These are phyloP conservation scores for Quercus robur DNA, from an alignment of 306 rosid species.

Conservation along the genomic window DNA sequence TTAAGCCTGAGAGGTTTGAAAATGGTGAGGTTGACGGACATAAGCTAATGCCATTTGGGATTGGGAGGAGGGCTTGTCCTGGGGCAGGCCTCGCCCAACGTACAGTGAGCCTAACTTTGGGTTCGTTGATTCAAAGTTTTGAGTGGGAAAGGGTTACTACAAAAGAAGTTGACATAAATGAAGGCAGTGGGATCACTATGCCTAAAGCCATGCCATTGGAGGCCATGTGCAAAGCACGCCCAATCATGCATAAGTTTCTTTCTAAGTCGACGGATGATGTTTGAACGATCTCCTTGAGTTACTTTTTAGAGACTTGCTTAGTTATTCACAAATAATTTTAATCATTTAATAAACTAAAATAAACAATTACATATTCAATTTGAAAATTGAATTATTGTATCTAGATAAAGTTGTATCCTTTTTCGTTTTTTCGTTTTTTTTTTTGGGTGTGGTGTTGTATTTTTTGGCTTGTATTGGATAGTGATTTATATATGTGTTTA, in stretches of 20 bases:
- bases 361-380: no score
- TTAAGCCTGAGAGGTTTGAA: slow-evolving; percentile 32
- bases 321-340: no score
- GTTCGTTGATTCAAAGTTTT: slow-evolving; percentile 34
- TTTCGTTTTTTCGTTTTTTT: no score
- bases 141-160: slow-evolving; percentile 34
- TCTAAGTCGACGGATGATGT: not conserved
- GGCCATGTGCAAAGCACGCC: slow-evolving; percentile 31
- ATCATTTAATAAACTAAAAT: no score
- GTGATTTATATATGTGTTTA: not conserved
- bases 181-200: slow-evolving; percentile 32
- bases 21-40: not conserved
- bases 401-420: no score
- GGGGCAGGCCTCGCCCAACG: not conserved
- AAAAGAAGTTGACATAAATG: slow-evolving; percentile 31
- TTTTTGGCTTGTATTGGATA: no score
- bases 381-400: no score
- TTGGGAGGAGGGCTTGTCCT: not conserved
- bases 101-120: slow-evolving; percentile 8
- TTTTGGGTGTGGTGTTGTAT: no score
- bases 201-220: slow-evolving; percentile 31
- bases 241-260: not conserved
- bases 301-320: not conserved
- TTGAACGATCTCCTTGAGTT: not conserved
- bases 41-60: slow-evolving; percentile 28